Base-by-base conservation (phyloP, 257 asterid genomes). In the Forsythia viridissima region DNA sequence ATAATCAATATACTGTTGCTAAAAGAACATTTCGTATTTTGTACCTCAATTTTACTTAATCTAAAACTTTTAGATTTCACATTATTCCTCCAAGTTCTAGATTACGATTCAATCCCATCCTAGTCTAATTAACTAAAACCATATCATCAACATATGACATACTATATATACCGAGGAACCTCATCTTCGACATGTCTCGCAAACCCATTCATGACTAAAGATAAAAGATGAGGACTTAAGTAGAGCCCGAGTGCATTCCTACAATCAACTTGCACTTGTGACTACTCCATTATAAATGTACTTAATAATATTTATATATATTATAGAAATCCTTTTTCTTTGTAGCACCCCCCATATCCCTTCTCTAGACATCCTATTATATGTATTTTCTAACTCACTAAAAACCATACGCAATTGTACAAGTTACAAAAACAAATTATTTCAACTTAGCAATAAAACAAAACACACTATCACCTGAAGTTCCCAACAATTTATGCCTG, bases 401-500 rank as follows among this genome's bases (percentile, higher is more conserved):
- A 52, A 1, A 74, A 61, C 69, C 40, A 5, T 70, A 74, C 66
- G 48, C 57, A 66, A 74, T 61, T 42, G 40, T 34, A 18, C 65
- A 69, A 42, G 43, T n/a, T 4, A 51, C 20, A 48, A 44, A 59
- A 77, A 61, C 40, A 70, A 3, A 76, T 41, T 30, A 78, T 61
- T 48, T 75, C 39, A 71, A 69, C 55, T 21, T 44, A 15, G 66
- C 72, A 61, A 55, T 66, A 36, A 81, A 46, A 74, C 20, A 16
- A 52, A 72, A 55, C 42, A 21, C 3, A 57, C 39, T 72, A 59
- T 86, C 76, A 95, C 99, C 98, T 80, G 97, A 89, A 68, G 96
- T 96, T 59, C 92, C 97, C 89, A 96, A 87, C 86, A 93, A 76
- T 38, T 96, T 88, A 77, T 96, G 94, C 74, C 95, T 87, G 79